Evolutionary conservation across 768 basidiomycete genomes (phyloP).

Genomic region (Auricularia sp.): DNA sequence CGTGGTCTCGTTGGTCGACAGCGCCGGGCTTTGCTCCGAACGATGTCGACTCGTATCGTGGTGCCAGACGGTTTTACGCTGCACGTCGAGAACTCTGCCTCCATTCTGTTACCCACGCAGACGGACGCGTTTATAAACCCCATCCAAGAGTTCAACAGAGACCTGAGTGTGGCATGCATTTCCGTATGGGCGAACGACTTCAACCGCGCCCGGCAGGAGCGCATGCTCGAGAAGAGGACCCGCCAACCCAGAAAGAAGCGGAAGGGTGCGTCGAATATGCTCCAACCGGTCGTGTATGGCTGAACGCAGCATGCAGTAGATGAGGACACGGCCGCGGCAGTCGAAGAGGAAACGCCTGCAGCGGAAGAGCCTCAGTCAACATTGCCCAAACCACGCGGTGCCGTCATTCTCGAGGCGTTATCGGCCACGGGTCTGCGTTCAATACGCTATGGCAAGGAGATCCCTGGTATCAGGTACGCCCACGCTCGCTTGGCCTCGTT

Average conservation of each 20-base stretch:
- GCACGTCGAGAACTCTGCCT: conserved; percentile 72
- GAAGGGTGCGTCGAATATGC: conserved; percentile 6
- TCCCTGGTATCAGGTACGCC: conserved; percentile 65
- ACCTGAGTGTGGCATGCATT: conserved; percentile 85
- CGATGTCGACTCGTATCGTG: conserved; percentile 1
- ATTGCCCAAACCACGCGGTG: not conserved
- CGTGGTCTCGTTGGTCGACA: too few relatives aligned
- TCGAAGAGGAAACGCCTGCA: not conserved
- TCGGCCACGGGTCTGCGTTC: conserved; percentile 93
- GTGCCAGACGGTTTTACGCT: conserved; percentile 69
- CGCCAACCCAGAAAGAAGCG: conserved; percentile 34
- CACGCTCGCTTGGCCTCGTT: conserved; percentile 7
- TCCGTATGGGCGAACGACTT: conserved; percentile 48
- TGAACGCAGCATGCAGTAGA: not conserved
- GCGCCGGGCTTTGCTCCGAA: not conserved
- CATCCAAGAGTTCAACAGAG: conserved; percentile 96
- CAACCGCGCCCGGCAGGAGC: not conserved
- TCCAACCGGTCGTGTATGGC: not conserved
- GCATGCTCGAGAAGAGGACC: conserved; percentile 58
- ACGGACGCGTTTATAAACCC: conserved; percentile 94
- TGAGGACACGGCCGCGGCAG: not conserved
- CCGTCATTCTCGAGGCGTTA: conserved; percentile 77
- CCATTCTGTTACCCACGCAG: conserved; percentile 61
- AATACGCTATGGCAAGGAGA: conserved; percentile 96
- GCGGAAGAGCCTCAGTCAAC: not conserved